Percentiles rank a stretch among this genome's conserved stretches.
Evolutionary conservation across 2,329 filamentous ascomycete genomes (phyloP).

Genomic region (Anthostomella pinea): DNA sequence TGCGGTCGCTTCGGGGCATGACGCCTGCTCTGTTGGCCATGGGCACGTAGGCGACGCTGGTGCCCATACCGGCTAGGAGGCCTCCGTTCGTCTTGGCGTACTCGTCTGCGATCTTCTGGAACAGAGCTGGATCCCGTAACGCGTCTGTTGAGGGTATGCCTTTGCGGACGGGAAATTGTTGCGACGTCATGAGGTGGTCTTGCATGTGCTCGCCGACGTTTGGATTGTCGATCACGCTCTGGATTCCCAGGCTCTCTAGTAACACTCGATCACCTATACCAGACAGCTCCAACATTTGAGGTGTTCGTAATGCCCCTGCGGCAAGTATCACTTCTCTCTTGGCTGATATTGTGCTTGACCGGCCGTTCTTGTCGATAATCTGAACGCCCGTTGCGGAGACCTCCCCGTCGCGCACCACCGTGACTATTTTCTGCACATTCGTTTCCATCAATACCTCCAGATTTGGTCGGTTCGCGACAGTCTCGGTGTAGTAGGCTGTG

Average conservation of each 20-base stretch:
- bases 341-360: constrained; percentile 12
- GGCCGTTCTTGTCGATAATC: constrained; percentile 25
- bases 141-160: constrained; percentile 36
- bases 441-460: constrained; percentile 35
- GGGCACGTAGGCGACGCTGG: constrained; percentile 36
- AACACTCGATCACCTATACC: constrained; percentile 33
- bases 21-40: constrained; percentile 29
- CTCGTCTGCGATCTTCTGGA: constrained; percentile 32
- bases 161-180: constrained; percentile 40
- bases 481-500: constrained; percentile 33
- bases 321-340: constrained; percentile 40
- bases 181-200: constrained; percentile 39
- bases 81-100: constrained; percentile 35
- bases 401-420: constrained; percentile 22
- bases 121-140: constrained; percentile 32
- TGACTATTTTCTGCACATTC: constrained; percentile 32
- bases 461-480: constrained; percentile 33
- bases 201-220: constrained; percentile 46
- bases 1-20: constrained; percentile 23
- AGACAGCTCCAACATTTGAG: constrained; percentile 34
- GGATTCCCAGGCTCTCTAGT: constrained; percentile 33
- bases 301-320: constrained; percentile 38
- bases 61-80: constrained; percentile 38
- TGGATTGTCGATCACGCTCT: constrained; percentile 38
- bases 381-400: constrained; percentile 34